These are phyloP conservation scores for Monosporascus sp. DNA, from an alignment of 2,329 filamentous ascomycete species.

Conservation along the genomic window DNA sequence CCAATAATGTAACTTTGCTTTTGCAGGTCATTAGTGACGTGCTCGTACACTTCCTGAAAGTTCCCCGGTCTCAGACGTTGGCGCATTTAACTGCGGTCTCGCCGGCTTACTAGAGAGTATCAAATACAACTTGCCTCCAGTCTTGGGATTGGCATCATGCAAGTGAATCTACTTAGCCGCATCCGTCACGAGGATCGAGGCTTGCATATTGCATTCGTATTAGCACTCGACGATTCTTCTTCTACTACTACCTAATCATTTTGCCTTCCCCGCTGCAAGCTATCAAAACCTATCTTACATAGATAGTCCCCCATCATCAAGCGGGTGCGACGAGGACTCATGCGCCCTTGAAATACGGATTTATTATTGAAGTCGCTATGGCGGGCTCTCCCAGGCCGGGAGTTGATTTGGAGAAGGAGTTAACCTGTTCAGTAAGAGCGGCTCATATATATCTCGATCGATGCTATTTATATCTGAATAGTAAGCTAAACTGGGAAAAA, in stretches of 20 bases:
- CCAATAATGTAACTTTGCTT: too few species aligned
- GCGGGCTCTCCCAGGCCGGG: conserved; percentile 41
- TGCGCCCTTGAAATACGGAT: not conserved
- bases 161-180: not conserved
- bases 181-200: not conserved
- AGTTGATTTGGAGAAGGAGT: conserved; percentile 82
- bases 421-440: conserved; percentile 82
- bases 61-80: too few species aligned
- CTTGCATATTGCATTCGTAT: not conserved
- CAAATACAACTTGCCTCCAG: not conserved
- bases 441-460: conserved; percentile 10
- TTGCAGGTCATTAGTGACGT: too few species aligned
- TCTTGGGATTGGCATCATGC: not conserved
- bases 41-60: too few species aligned
- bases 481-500: conserved; percentile 2
- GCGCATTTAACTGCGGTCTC: not conserved
- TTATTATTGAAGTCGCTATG: conserved; percentile 31
- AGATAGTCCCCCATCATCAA: not conserved
- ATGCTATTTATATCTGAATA: conserved; percentile 6
- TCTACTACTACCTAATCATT: not conserved
- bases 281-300: not conserved
- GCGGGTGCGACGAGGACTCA: not conserved
- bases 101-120: not conserved
- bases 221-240: not conserved
- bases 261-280: not conserved